Evolutionary conservation across 169 alveolate genomes (phyloP).

Genomic region (Plasmodium vivax): DNA sequence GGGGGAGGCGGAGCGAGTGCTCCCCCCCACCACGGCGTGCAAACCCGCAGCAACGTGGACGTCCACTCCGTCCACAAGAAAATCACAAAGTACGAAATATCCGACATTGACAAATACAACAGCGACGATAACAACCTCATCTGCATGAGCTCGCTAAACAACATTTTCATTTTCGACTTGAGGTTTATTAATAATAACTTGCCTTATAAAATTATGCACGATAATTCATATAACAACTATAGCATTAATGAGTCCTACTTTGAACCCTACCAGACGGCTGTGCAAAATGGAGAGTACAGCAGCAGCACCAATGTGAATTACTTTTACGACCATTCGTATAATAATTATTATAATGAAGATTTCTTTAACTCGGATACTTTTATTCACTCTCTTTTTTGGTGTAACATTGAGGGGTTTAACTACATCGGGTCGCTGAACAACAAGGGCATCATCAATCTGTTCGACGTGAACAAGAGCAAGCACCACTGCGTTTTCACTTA

Average conservation of each 20-base stretch:
- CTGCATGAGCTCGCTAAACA: conserved; percentile 50
- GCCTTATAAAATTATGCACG: conserved; percentile 63
- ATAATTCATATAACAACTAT: conserved; percentile 42
- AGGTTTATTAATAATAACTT: conserved; percentile 45
- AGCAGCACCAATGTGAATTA: conserved; percentile 32
- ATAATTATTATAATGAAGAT: conserved; percentile 49
- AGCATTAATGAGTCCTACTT: conserved; percentile 15
- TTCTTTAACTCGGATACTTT: conserved; percentile 42
- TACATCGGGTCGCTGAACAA: conserved; percentile 58
- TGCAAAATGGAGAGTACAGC: conserved; percentile 18
- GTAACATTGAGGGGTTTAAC: conserved; percentile 61
- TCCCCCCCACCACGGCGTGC: background rate
- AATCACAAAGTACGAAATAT: conserved; percentile 65
- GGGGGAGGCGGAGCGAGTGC: background rate
- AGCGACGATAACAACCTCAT: conserved; percentile 45
- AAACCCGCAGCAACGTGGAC: background rate
- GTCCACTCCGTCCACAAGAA: conserved; percentile 39
- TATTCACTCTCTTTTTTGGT: conserved; percentile 61
- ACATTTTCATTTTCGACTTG: conserved; percentile 38
- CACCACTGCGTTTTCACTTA: conserved; percentile 58
- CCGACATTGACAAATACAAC: conserved; percentile 55
- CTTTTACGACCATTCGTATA: conserved; percentile 49
- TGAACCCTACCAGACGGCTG: conserved; percentile 49
- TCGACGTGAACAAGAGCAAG: conserved; percentile 43
- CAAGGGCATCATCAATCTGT: conserved; percentile 48